A percentile compares a stretch with the other conserved stretches of the same genome.
phyloP scores from a whole-genome alignment of 1,284 basidiomycete genomes.

The Malassezia sympodialis region DNA sequence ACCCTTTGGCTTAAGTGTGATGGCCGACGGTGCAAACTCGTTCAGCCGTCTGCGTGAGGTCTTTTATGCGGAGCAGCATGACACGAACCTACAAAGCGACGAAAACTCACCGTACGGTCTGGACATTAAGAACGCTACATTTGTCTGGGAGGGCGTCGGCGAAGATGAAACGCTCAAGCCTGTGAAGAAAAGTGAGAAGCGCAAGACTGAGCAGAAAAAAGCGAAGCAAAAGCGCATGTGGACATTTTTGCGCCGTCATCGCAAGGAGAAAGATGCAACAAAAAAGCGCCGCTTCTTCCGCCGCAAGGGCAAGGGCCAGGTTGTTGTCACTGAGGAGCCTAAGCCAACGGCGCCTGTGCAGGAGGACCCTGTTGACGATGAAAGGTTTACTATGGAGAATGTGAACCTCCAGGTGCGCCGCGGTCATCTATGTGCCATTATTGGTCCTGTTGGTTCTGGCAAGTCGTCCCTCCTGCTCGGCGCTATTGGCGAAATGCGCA shows the following conservation, averaged over 20 bases:
- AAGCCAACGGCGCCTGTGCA: constrained; percentile 9
- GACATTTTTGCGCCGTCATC: constrained; percentile 5
- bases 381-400: constrained; percentile 5
- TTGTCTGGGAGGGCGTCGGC: constrained; percentile 32
- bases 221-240: constrained; percentile 10
- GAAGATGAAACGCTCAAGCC: constrained; percentile 15
- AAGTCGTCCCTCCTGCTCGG: constrained; percentile 43
- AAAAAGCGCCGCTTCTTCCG: constrained; percentile 10
- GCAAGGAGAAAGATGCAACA: not conserved
- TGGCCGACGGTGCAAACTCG: constrained; percentile 40
- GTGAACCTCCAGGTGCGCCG: constrained; percentile 7
- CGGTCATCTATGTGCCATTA: constrained; percentile 23
- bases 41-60: constrained; percentile 48
- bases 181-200: constrained; percentile 2
- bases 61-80: constrained; percentile 58
- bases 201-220: constrained; percentile 7
- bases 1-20: constrained; percentile 40
- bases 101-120: constrained; percentile 29
- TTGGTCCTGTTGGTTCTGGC: constrained; percentile 44
- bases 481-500: constrained; percentile 43
- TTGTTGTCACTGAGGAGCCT: constrained; percentile 12
- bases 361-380: constrained; percentile 11
- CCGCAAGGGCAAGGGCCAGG: not conserved
- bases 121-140: constrained; percentile 21
- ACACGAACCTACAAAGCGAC: constrained; percentile 62